Evolutionary conservation across 2,329 filamentous ascomycete genomes (phyloP), one percentile per base, ranked within the genome.

Genomic region (Emydomyces testavorans): DNA sequence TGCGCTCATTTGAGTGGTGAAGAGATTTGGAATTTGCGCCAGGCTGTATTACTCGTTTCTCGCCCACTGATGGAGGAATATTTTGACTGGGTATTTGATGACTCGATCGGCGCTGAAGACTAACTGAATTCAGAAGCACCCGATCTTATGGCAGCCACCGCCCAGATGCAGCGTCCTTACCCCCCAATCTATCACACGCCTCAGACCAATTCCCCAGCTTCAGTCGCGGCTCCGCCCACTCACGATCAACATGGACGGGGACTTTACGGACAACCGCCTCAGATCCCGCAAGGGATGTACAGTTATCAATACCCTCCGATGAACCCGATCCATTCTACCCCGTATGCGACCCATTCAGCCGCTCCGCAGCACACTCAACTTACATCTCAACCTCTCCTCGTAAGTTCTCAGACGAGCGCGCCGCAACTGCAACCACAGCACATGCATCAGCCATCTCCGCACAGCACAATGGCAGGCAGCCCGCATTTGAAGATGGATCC

Each of bases 171-270:
- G 63, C 74, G 79, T 67, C 76, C 73, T 39, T 94, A 93, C 64
- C 89, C 89, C 57, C 86, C 87, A 52, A 94, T 94, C 63, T 95
- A 95, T 65, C 86, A 95, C 66, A 93, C 89, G 15, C 88, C 89
- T 48, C 89, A 95, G 70, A 94, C 89, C 49, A 94, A 90, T 67
- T 94, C 90, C 48, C 90, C 90, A 41, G 86, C 87, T 32, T 94
- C 89, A 43, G 89, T 95, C 58, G 85, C 89, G 54, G 95, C 90
- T 28, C 83, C 87, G 18, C 86, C 88, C 50, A 77, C 80, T 49
- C 88, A 94, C 67, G 90, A 96, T 62, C 86, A 90, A 61, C 86
- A 94, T 70, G 74, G 71, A 49, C 77, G 89, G 57, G 82, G 80
- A 59, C 78, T 96, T 62, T 96, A 95, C 66, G 82, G 79, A 29